Evolutionary conservation across 129 eudicot species (phyloP), one percentile per base, ranked within the genome.

Genomic region (Erigeron canadensis): DNA sequence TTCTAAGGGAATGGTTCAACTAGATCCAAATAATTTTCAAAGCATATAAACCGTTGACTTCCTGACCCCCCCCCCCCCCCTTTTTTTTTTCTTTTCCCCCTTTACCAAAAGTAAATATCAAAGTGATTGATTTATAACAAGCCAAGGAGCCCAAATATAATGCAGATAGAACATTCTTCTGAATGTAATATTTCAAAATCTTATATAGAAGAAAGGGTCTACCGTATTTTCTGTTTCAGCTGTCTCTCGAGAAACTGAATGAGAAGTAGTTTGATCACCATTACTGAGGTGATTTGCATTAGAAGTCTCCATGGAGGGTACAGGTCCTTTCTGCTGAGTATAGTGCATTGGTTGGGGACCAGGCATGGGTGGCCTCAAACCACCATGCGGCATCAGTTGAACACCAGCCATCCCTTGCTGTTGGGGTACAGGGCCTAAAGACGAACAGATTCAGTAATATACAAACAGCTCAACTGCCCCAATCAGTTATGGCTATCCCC

Each of bases 361-460:
- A 71, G 72, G 86, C 68, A 79, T 48, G 5, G 86, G 88, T 74
- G 95, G 88, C 86, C 95, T 80, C 64, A 74, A 41, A 73, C 90
- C 90, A 86, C 84, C 75, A 81, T 83, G 86, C 8, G 78, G 59
- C 71, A 77, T 68, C n/a, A 75, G 91, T 67, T 80, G 95, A 53
- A 69, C 68, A 71, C 84, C 95, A 68, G 89, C 82, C 63, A 83
- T 63, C 56, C 83, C 84, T 76, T 82, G 95, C 57, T 79, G 88
- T 60, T 81, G 90, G 4, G 88, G 90, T 73, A 79, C 78, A 58
- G 87, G 46, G 62, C 96, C 98, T 93, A 63, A 50, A 75, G 73
- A 77, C 56, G 42, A 19, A 71, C 42, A 58, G 22, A 43, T 40
- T n/a, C 38, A 54, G 65, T 1, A 58, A 67, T 17, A 65, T 65